Base-by-base conservation (phyloP, 805 yeast species). In the Candida pseudoglaebosa region DNA sequence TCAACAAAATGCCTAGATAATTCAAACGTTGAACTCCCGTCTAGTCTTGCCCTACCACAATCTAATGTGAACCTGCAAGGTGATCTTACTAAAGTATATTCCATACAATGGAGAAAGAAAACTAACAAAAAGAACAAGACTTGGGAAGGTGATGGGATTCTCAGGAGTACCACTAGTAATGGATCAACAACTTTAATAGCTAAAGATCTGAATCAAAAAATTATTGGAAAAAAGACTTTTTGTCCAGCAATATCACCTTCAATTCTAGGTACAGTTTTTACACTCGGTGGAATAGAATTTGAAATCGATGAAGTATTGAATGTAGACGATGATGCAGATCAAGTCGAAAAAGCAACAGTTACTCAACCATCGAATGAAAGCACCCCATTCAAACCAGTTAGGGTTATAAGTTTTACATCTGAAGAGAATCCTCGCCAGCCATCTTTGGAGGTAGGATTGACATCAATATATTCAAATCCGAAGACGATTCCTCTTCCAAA, bases 81-180 rank as follows among this genome's bases (percentile, higher is more conserved):
- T 22, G 26, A 22, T 22, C 10, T 12, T 8, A 22, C 26, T 22
- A 22, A 14, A 32, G 10, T 5, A 21, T 65, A 52, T 46, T 46
- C 53, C 16, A 77, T 79, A 4, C 72, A 85, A 47, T 84, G 82
- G 73, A 66, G 99, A 24, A 88, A 87, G 56, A 70, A 71, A 30
- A 68, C 91, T 0, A 70, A 64, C 24, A 87, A 84, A 61, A 88
- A 91, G 67, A 80, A 89, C 57, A 90, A 90, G 56, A 80, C 88
- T 0, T 93, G 99, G 99, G 95, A 87, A 39, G 95, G 95, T 2
- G 98, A 93, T 61, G 98, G 96, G 8, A 32, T 24, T 3, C 59
- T 63, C 24, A 62, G 82, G 12, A 49, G 61, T 0, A 54, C 71
- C 2, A 52, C 58, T 12, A 14, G 6, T 4, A 13, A 32, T 21